These are phyloP conservation scores for Alternaria sp. DNA, from an alignment of 2,329 filamentous ascomycete species.

Conservation along the genomic window DNA sequence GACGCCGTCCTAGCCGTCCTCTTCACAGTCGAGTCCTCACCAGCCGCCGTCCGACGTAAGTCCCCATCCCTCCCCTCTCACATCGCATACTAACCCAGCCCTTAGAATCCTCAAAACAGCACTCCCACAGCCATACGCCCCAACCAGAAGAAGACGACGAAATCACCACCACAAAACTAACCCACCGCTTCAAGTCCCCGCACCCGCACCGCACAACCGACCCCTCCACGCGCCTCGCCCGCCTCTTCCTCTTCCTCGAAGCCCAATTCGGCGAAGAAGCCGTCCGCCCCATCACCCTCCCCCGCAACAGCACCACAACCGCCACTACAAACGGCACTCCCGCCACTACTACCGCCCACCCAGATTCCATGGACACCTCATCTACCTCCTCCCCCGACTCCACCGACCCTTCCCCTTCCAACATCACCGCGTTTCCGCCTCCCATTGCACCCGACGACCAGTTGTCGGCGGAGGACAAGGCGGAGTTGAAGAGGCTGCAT, in stretches of 20 bases:
- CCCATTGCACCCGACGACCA: conserved; percentile 1
- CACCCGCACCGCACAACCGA: conserved; percentile 78
- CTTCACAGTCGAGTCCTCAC: conserved; percentile 89
- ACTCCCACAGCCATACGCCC: conserved; percentile 33
- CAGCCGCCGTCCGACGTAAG: conserved; percentile 89
- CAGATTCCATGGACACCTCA: not conserved
- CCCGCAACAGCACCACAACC: conserved; percentile 57
- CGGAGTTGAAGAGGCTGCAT: conserved; percentile 79
- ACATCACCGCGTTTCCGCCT: conserved; percentile 6
- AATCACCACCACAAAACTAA: conserved; percentile 13
- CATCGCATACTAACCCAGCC: conserved; percentile 13
- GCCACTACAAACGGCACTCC: conserved; percentile 8
- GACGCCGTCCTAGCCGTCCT: conserved; percentile 94
- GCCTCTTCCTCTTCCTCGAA: conserved; percentile 95
- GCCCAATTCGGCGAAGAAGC: conserved; percentile 90
- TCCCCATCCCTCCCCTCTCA: conserved; percentile 12
- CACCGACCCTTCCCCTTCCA: conserved; percentile 7
- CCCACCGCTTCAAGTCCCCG: conserved; percentile 43
- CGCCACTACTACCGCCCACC: not conserved
- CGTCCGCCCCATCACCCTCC: conserved; percentile 76
- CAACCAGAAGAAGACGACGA: conserved; percentile 10
- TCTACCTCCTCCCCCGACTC: conserved; percentile 1
- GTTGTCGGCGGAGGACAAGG: conserved; percentile 30
- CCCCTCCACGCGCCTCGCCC: conserved; percentile 77
- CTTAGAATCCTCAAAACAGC: conserved; percentile 46